These are phyloP conservation scores for Pisolithus microcarpus DNA, from an alignment of 768 basidiomycete genomes.

Conservation along the genomic window DNA sequence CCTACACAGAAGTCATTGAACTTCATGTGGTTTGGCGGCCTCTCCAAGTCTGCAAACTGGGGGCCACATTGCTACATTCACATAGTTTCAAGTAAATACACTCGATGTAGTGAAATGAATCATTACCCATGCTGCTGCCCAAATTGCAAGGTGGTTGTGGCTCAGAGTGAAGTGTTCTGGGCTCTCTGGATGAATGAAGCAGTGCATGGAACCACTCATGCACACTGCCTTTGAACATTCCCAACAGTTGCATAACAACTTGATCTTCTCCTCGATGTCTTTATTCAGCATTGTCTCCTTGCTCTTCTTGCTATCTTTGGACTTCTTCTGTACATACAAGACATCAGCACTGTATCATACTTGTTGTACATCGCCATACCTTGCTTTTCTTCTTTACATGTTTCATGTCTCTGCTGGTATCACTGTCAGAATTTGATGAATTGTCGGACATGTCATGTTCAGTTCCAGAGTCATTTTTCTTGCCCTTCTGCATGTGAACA, in stretches of 20 bases:
- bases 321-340: background rate
- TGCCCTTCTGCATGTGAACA: background rate
- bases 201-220: background rate
- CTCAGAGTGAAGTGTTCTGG: background rate
- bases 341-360: background rate
- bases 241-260: background rate
- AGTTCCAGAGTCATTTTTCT: too few species aligned
- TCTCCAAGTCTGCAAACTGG: background rate
- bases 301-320: background rate
- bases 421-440: too few species aligned
- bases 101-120: background rate
- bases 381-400: too few species aligned
- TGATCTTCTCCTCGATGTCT: background rate
- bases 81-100: background rate
- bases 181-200: background rate
- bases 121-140: constrained; percentile 1
- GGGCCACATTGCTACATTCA: background rate
- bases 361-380: too few species aligned
- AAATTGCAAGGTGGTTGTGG: constrained; percentile 2
- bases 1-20: background rate
- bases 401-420: too few species aligned
- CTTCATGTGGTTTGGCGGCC: background rate
- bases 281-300: background rate
- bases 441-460: too few species aligned
- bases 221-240: background rate